phyloP scores from a whole-genome alignment of 345 rosid species.

The Jatropha curcas region DNA sequence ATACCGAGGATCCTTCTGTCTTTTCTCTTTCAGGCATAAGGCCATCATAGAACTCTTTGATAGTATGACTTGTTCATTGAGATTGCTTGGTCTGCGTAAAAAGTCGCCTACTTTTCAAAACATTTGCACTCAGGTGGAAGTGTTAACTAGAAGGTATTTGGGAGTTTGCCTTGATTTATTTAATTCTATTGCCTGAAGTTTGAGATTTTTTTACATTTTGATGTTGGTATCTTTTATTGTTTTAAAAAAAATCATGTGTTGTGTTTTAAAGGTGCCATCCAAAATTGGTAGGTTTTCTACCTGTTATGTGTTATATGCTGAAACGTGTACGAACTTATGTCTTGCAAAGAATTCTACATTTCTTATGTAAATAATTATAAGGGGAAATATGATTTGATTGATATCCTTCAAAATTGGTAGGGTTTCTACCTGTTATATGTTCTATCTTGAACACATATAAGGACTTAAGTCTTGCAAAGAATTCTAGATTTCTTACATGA shows the following conservation, averaged over 20 bases:
- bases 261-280: conserved; percentile 3
- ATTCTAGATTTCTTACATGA: no score
- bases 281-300: not conserved
- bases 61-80: conserved; percentile 42
- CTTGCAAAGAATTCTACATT: not conserved
- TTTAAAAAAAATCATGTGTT: not conserved
- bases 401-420: not conserved
- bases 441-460: no score
- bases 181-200: not conserved
- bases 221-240: not conserved
- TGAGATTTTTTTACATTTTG: not conserved
- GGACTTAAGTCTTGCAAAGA: not conserved
- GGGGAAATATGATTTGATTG: no score
- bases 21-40: conserved; percentile 30
- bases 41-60: conserved; percentile 38
- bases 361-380: no score
- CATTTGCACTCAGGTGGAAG: conserved; percentile 44
- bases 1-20: not conserved
- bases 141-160: conserved; percentile 44
- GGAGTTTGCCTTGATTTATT: not conserved
- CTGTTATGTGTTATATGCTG: not conserved
- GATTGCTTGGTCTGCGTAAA: conserved; percentile 44
- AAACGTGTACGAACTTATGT: no score
- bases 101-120: conserved; percentile 44
- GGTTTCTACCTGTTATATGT: not conserved